Percentiles rank a stretch among this genome's conserved stretches.
These are phyloP conservation scores for Dothidotthia symphoricarpi DNA, from an alignment of 2,329 filamentous ascomycete genomes.

Conservation along the genomic window DNA sequence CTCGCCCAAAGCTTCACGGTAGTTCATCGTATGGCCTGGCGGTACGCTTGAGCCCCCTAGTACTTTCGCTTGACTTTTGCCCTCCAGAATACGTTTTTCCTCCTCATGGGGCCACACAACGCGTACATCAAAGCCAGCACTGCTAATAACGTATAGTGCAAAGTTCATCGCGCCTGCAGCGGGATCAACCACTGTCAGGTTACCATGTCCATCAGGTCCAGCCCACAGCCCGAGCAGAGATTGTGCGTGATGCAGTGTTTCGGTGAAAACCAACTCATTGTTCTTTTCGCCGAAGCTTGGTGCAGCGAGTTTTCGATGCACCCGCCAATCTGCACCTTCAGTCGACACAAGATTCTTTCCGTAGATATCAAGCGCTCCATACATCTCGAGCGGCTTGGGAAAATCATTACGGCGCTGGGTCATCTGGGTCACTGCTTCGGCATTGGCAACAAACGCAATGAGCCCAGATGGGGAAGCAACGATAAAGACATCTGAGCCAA, in stretches of 20 bases:
- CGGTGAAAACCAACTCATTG: constrained; percentile 64
- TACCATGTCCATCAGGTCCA: constrained; percentile 22
- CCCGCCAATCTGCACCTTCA: constrained; percentile 68
- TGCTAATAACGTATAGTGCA: constrained; percentile 60
- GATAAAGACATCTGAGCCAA: constrained; percentile 63
- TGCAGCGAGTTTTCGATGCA: constrained; percentile 69
- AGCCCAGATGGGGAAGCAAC: constrained; percentile 59
- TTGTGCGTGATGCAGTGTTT: constrained; percentile 61
- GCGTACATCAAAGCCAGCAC: constrained; percentile 68
- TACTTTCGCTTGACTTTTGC: constrained; percentile 22
- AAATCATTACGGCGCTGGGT: constrained; percentile 67
- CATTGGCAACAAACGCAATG: constrained; percentile 59
- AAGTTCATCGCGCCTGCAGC: constrained; percentile 66
- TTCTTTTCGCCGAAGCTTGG: constrained; percentile 77
- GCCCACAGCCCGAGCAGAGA: constrained; percentile 36
- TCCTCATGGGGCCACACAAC: constrained; percentile 60
- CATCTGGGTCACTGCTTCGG: constrained; percentile 66
- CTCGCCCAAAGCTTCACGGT: constrained; percentile 60
- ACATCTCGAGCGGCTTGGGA: constrained; percentile 63
- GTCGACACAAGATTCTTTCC: constrained; percentile 70
- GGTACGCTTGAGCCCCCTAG: constrained; percentile 34
- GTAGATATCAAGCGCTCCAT: constrained; percentile 62
- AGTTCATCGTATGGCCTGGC: constrained; percentile 56
- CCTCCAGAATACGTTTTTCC: constrained; percentile 34
- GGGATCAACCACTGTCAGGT: constrained; percentile 54